A percentile compares a stretch with the other conserved stretches of the same genome.
Conservation (phyloP, 257 asterid genomes). For the Schizonepeta tenuifolia region DNA sequence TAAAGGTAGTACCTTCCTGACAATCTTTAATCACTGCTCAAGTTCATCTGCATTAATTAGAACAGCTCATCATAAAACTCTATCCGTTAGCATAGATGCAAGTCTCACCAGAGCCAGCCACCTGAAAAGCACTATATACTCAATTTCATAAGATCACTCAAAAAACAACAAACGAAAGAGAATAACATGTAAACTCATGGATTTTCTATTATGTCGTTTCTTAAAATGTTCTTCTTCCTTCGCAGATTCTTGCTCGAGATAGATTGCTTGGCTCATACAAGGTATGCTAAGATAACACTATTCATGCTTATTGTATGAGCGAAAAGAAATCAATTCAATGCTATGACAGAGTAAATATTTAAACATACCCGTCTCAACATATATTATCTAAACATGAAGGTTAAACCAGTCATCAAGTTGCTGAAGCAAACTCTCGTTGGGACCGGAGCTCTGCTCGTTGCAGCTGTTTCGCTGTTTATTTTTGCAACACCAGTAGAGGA, state of each 20-base stretch:
- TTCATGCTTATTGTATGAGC: not conserved
- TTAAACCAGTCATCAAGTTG: slow-evolving; percentile 85
- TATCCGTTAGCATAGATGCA: slow-evolving; percentile 18
- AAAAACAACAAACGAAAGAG: not conserved
- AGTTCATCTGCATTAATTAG: slow-evolving; percentile 20
- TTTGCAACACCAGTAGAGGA: slow-evolving; percentile 85
- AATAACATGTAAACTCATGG: not conserved
- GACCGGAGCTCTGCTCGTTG: slow-evolving; percentile 79
- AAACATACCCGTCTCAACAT: slow-evolving; percentile 5
- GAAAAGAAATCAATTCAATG: not conserved
- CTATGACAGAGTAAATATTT: not conserved
- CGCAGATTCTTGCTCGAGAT: slow-evolving; percentile 90
- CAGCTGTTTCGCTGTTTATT: slow-evolving; percentile 63
- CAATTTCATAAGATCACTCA: too few species aligned
- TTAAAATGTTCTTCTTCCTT: not conserved
- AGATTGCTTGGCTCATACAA: slow-evolving; percentile 80
- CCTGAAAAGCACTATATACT: slow-evolving; percentile 2
- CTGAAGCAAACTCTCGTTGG: slow-evolving; percentile 92
- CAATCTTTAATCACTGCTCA: not conserved
- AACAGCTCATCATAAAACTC: not conserved
- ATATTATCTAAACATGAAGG: slow-evolving; percentile 47
- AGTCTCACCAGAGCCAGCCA: slow-evolving; percentile 19
- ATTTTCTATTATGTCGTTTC: slow-evolving; percentile 5
- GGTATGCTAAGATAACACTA: slow-evolving; percentile 44
- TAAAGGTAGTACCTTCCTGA: slow-evolving; percentile 30